A percentile compares a stretch with the other conserved stretches of the same genome.
phyloP scores from a whole-genome alignment of 805 yeast genomes.

The Wickerhamiella brachini region DNA sequence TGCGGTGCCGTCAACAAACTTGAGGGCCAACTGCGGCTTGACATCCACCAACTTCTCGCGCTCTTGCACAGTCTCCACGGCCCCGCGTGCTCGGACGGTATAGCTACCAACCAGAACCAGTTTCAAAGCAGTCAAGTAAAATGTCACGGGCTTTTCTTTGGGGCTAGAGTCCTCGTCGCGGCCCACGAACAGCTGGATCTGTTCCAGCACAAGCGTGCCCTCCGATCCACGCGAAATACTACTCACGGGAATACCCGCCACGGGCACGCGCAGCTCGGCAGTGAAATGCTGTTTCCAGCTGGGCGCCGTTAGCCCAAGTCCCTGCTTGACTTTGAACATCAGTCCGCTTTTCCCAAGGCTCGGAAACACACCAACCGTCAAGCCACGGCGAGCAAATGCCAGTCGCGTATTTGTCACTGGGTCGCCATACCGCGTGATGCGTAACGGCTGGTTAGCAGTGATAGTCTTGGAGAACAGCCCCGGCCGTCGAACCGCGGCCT shows the following conservation, averaged over 20 bases:
- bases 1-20: neutral
- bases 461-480: neutral
- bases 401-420: neutral
- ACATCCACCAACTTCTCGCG: neutral
- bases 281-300: neutral
- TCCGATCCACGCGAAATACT: neutral
- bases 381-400: neutral
- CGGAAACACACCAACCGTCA: neutral
- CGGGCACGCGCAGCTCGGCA: slow-evolving; percentile 1
- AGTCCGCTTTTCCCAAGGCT: neutral
- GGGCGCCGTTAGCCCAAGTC: neutral
- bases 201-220: neutral
- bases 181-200: neutral
- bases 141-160: neutral
- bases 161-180: neutral
- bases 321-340: neutral
- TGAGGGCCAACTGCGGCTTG: neutral
- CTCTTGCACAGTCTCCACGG: neutral
- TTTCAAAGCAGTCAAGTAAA: neutral
- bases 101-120: neutral
- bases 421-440: neutral
- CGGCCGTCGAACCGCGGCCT: neutral
- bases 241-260: neutral
- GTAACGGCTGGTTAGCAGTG: neutral
- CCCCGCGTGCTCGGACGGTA: neutral